Conservation (phyloP, 176 grass and related monocot genomes). For the Oryza glumipatula region DNA sequence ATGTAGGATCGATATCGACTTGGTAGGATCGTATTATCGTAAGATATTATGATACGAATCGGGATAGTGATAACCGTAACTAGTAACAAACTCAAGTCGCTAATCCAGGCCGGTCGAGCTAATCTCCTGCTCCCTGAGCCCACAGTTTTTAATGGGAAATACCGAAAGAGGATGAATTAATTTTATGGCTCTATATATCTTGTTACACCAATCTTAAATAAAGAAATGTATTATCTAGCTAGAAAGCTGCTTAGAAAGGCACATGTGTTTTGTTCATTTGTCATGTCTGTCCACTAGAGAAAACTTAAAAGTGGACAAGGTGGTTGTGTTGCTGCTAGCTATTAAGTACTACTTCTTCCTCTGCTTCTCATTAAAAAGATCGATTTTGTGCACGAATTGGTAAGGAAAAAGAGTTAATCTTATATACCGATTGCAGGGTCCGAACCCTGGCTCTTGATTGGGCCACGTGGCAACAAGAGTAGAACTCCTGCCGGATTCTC, state of each 20-base stretch:
- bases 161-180: neutral
- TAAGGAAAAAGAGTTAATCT: neutral
- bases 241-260: neutral
- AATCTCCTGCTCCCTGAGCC: too few species aligned
- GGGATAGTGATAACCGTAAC: too few species aligned
- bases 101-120: too few species aligned
- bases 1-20: too few species aligned
- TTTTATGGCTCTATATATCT: neutral
- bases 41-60: too few species aligned
- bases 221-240: neutral
- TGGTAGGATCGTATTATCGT: fast-evolving
- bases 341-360: neutral
- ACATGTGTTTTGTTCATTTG: neutral
- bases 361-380: neutral
- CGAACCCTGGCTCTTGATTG: too few species aligned
- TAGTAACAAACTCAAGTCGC: too few species aligned
- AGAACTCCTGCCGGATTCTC: too few species aligned
- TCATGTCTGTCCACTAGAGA: neutral
- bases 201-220: neutral
- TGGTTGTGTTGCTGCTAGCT: neutral
- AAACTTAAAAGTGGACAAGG: neutral
- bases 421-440: too few species aligned
- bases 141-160: neutral
- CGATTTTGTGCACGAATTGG: neutral
- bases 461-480: too few species aligned